These are phyloP conservation scores for Lecanicillium sp. DNA, from an alignment of 2,329 filamentous ascomycete genomes.

Conservation along the genomic window DNA sequence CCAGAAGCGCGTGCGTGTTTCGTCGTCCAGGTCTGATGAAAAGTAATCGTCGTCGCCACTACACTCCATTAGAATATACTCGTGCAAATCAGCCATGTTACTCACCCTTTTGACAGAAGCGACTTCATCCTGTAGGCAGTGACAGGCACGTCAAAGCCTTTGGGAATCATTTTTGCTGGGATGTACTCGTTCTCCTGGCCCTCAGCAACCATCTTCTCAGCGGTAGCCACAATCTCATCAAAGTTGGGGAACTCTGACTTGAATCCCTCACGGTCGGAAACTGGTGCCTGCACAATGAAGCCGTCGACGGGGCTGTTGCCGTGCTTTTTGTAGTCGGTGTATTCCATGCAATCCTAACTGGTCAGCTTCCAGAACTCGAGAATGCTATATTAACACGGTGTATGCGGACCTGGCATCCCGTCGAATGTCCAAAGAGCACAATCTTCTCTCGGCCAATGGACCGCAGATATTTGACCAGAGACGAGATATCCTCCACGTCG, in stretches of 20 bases:
- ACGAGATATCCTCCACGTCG: constrained; percentile 49
- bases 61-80: not conserved
- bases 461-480: constrained; percentile 49
- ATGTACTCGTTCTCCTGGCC: constrained; percentile 52
- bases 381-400: not conserved
- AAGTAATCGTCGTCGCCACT: constrained; percentile 82
- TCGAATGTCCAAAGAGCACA: constrained; percentile 53
- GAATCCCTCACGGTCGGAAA: constrained; percentile 68
- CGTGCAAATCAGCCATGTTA: constrained; percentile 5
- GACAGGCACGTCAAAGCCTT: constrained; percentile 37
- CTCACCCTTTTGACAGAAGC: constrained; percentile 45
- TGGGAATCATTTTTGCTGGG: constrained; percentile 37
- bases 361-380: not conserved
- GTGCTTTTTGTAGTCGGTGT: constrained; percentile 38
- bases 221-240: constrained; percentile 40
- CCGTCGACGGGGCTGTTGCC: constrained; percentile 57
- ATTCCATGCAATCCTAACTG: constrained; percentile 50
- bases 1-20: constrained; percentile 58
- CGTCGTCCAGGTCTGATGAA: constrained; percentile 63
- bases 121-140: constrained; percentile 49
- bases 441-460: constrained; percentile 43
- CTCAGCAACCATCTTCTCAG: constrained; percentile 48
- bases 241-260: constrained; percentile 39
- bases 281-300: constrained; percentile 72
- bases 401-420: constrained; percentile 46